A percentile compares a stretch with the other conserved stretches of the same genome.
Conservation (phyloP, 2,329 filamentous ascomycete genomes). For the Gyromitra esculenta region DNA sequence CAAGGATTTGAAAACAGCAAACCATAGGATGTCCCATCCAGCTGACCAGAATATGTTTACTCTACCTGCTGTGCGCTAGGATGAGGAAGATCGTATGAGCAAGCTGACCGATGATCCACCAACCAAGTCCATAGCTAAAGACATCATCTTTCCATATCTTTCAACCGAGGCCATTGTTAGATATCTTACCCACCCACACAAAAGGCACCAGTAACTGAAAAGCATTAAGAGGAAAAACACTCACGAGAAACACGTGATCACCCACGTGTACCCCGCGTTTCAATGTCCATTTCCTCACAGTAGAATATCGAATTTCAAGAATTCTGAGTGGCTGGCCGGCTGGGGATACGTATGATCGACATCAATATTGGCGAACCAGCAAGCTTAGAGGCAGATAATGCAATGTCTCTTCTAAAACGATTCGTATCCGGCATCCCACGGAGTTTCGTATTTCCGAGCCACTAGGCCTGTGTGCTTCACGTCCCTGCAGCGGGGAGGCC, state of each 20-base stretch:
- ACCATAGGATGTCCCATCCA: not conserved
- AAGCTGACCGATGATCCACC: conserved; percentile 8
- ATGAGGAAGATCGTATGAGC: conserved; percentile 2
- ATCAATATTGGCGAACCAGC: conserved; percentile 31
- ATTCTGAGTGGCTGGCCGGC: conserved; percentile 29
- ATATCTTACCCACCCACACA: conserved; percentile 5
- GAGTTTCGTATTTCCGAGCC: conserved; percentile 39
- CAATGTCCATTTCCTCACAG: conserved; percentile 27
- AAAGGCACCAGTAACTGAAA: not conserved
- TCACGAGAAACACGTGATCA: conserved; percentile 33
- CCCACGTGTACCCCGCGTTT: conserved; percentile 48
- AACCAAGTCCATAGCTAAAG: conserved; percentile 11
- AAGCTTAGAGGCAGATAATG: conserved; percentile 22
- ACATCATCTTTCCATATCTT: conserved; percentile 7
- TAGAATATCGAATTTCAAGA: conserved; percentile 42
- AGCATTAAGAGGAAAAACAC: conserved; percentile 17
- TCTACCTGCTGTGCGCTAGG: not conserved
- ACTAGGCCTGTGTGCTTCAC: conserved; percentile 17
- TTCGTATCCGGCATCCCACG: conserved; percentile 37
- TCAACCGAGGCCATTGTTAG: conserved; percentile 13
- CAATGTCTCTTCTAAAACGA: conserved; percentile 45
- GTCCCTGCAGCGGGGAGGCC: conserved; percentile 48
- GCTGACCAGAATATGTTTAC: conserved; percentile 15
- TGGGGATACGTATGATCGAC: conserved; percentile 33
- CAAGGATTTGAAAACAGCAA: conserved; percentile 23